These are phyloP conservation scores for Vitis cinerea DNA, from an alignment of 164 flowering plant genomes.

Conservation along the genomic window DNA sequence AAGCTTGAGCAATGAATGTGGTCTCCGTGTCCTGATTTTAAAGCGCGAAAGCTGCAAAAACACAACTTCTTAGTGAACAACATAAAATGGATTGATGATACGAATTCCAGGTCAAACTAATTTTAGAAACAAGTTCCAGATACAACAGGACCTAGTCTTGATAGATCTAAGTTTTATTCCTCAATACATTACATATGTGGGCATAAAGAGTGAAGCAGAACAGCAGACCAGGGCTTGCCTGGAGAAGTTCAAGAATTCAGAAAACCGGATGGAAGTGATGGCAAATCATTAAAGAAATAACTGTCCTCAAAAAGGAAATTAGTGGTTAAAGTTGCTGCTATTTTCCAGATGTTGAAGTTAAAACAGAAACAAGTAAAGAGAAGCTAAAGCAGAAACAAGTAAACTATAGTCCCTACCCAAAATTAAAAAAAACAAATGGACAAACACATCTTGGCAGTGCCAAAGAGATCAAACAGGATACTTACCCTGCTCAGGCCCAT, in stretches of 20 bases:
- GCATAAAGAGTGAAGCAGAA: background rate
- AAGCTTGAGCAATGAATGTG: conserved; percentile 50
- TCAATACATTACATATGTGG: too few relatives aligned
- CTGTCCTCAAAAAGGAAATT: too few relatives aligned
- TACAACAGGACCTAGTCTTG: too few relatives aligned
- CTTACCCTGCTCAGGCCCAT: background rate
- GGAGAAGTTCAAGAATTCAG: too few relatives aligned
- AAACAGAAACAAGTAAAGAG: background rate
- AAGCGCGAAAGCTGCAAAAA: conserved; percentile 54
- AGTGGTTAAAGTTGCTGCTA: background rate
- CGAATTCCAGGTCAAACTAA: too few relatives aligned
- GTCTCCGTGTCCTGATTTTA: conserved; percentile 40
- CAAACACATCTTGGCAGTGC: background rate
- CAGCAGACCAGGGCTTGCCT: background rate
- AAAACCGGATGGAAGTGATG: too few relatives aligned
- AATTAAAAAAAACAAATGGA: background rate
- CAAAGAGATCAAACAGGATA: background rate
- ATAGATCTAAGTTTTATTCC: too few relatives aligned
- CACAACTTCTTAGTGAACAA: background rate
- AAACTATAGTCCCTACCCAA: background rate
- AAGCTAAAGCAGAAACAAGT: background rate
- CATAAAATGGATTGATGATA: too few relatives aligned
- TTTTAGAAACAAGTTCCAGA: too few relatives aligned
- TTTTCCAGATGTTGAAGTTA: background rate
- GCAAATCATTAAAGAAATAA: too few relatives aligned